Conservation (phyloP, 108 stramenopile species). For the Discostella pseudostelligera region DNA sequence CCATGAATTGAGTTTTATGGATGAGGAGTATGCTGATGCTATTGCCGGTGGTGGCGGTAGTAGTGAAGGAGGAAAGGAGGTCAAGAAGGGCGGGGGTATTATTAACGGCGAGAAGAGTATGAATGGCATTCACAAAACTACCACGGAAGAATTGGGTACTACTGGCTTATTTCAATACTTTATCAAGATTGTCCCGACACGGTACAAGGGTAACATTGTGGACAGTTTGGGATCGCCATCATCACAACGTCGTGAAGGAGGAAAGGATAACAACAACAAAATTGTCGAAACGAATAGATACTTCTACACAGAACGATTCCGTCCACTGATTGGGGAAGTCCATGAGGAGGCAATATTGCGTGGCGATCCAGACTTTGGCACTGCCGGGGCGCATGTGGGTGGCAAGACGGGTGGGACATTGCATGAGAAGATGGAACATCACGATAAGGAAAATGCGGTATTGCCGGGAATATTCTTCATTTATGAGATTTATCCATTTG, state of each 20-base stretch:
- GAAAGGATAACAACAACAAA: slow-evolving; percentile 4
- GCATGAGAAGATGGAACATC: slow-evolving; percentile 69
- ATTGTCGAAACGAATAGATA: slow-evolving; percentile 80
- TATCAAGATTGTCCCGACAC: slow-evolving; percentile 92
- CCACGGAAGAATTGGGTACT: slow-evolving; percentile 65
- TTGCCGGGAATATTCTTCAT: slow-evolving; percentile 97
- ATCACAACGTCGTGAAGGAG: neutral
- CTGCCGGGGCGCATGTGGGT: slow-evolving; percentile 46
- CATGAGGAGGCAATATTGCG: slow-evolving; percentile 43
- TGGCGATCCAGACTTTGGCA: slow-evolving; percentile 39
- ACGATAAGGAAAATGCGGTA: slow-evolving; percentile 73
- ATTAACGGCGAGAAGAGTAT: slow-evolving; percentile 46
- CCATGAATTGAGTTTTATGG: slow-evolving; percentile 88
- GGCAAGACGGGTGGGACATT: slow-evolving; percentile 54
- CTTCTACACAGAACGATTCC: slow-evolving; percentile 87
- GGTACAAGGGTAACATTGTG: slow-evolving; percentile 57
- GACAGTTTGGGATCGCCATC: slow-evolving; percentile 16
- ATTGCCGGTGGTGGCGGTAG: slow-evolving; percentile 15
- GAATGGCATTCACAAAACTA: slow-evolving; percentile 73
- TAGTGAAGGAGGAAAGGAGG: slow-evolving; percentile 7
- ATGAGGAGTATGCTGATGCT: slow-evolving; percentile 51
- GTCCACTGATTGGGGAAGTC: slow-evolving; percentile 81
- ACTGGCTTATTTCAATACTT: slow-evolving; percentile 96
- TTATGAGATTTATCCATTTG: slow-evolving; percentile 98
- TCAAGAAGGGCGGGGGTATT: slow-evolving; percentile 10